These are phyloP conservation scores for Xerophyta viscosa DNA, from an alignment of 106 monocot genomes.

Conservation along the genomic window DNA sequence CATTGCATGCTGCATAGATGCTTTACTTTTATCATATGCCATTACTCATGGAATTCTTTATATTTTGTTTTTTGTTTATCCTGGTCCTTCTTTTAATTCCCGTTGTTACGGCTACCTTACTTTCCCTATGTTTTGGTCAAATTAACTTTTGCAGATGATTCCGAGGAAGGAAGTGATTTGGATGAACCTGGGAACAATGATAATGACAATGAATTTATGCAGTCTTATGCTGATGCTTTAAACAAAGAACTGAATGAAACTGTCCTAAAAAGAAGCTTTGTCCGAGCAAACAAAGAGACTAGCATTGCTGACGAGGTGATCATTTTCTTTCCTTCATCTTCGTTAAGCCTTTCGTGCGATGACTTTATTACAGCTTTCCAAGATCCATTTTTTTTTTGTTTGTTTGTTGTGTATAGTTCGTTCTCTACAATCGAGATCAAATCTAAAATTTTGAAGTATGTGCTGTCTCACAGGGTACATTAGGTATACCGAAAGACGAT, in stretches of 20 bases:
- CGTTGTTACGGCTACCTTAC: neutral
- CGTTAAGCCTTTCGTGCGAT: neutral
- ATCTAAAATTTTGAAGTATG: neutral
- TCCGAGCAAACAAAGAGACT: constrained; percentile 29
- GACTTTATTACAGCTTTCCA: no score
- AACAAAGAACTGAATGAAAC: constrained; percentile 59
- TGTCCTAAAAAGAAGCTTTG: constrained; percentile 67
- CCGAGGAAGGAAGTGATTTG: constrained; percentile 38
- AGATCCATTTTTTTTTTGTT: neutral
- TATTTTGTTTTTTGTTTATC: no score
- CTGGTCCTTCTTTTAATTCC: neutral
- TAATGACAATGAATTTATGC: constrained; percentile 50
- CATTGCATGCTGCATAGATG: no score
- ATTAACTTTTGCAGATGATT: constrained; percentile 41
- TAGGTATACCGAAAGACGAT: constrained; percentile 31
- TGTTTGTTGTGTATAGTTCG: neutral
- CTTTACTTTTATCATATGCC: no score
- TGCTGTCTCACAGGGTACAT: constrained; percentile 35
- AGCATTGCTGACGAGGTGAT: constrained; percentile 41
- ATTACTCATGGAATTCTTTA: no score
- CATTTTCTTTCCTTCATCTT: neutral
- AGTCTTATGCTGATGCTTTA: constrained; percentile 69
- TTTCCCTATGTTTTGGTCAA: constrained; percentile 3
- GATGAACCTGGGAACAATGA: constrained; percentile 21
- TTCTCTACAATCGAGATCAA: no score